These are phyloP conservation scores for Trichosporon sp. DNA, from an alignment of 1,284 basidiomycete genomes.

Conservation along the genomic window DNA sequence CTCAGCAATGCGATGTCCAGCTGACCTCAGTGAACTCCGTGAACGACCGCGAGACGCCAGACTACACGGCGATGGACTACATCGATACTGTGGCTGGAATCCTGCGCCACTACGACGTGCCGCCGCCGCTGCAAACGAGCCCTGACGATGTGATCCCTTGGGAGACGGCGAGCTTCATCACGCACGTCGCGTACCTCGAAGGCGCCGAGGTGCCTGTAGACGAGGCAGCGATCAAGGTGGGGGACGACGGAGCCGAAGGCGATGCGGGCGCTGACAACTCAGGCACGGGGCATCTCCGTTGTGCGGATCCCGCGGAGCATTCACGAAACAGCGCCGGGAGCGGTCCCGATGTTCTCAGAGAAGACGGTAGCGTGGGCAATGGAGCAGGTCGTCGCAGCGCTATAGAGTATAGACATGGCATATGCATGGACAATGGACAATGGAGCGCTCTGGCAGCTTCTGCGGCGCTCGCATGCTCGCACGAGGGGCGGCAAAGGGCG, in stretches of 20 bases:
- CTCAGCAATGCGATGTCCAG: constrained; percentile 7
- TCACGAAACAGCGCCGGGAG: constrained; percentile 18
- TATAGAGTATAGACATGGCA: not conserved
- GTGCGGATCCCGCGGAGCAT: constrained; percentile 32
- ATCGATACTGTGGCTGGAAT: constrained; percentile 70
- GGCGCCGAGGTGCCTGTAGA: constrained; percentile 63
- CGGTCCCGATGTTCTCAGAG: constrained; percentile 35
- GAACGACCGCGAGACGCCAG: constrained; percentile 87
- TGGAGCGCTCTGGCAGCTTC: not conserved
- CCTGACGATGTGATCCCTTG: constrained; percentile 59
- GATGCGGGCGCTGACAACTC: not conserved
- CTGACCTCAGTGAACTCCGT: constrained; percentile 67
- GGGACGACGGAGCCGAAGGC: constrained; percentile 31
- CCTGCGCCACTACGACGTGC: constrained; percentile 58
- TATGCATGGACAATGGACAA: not conserved
- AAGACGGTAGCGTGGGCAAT: constrained; percentile 45
- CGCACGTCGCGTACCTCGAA: constrained; percentile 74
- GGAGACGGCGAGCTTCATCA: constrained; percentile 54
- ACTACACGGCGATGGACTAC: constrained; percentile 79
- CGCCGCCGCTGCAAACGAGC: constrained; percentile 55
- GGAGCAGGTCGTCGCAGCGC: constrained; percentile 20
- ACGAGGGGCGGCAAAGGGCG: not conserved
- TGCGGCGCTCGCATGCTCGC: not conserved
- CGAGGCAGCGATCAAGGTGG: constrained; percentile 58
- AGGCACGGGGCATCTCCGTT: constrained; percentile 37